Evolutionary conservation across 169 alveolate genomes (phyloP), one percentile per base, ranked within the genome.

Genomic region (Cryptosporidium sp.): DNA sequence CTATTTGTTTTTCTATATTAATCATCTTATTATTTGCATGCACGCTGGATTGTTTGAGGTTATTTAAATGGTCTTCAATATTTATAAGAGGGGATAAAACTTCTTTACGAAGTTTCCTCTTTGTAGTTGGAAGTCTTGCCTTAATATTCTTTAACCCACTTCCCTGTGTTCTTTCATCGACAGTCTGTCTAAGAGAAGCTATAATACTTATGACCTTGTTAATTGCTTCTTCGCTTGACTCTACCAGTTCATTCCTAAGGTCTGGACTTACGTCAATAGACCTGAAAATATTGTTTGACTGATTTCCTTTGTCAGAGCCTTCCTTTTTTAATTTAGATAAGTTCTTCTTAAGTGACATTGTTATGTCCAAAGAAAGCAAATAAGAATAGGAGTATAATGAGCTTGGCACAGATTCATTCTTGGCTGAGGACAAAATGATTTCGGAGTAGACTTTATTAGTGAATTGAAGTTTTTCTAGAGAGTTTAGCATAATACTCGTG

Each of bases 141-240:
- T 45, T 80, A 26, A 80, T 44, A 61, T 80, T 80, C 21, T 67
- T 67, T 21, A 80, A 44, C 44, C 89, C 89, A 42, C 75, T 39
- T 31, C 80, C 62, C 14, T 65, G 69, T 2, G 72, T 80, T 62
- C 75, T 80, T 16, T 80, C 68, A 62, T 35, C 16, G 23, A 80
- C 44, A 14, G 75, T 44, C 26, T 61, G 69, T 18, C 56, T 80
- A 26, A 80, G 70, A 5, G 75, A 37, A 65, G n/a, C 8, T 21
- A 80, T 80, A 23, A 70, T 53, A 37, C 44, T 70, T 18, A 23
- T 0, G 6, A 80, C 48, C 4, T 80, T 65, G 29, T 31, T 61
- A 61, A 60, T 31, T 10, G 65, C 56, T 44, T 80, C 89, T 21
- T 80, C 62, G 42, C 60, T 48, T 9, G 52, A 10, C 52, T 80